phyloP scores from a whole-genome alignment of 78 protist genomes.

The Dictyostelium citrinum region DNA sequence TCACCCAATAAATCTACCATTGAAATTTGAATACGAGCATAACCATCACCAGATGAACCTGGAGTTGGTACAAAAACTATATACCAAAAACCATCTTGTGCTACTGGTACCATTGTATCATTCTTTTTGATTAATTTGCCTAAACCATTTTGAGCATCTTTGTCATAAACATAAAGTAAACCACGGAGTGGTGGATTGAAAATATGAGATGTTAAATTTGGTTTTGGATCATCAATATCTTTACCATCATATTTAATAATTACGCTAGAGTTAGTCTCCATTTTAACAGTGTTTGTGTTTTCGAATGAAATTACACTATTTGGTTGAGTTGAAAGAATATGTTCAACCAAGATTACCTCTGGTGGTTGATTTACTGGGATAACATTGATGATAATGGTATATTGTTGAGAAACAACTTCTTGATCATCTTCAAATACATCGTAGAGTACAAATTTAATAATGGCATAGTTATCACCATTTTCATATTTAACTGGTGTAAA shows the following conservation, averaged over 20 bases:
- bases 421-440: not conserved
- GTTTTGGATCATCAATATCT: not conserved
- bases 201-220: not conserved
- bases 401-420: not conserved
- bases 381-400: constrained; percentile 39
- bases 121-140: not conserved
- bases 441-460: not conserved
- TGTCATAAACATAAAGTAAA: not conserved
- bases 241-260: not conserved
- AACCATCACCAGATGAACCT: not conserved
- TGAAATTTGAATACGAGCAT: not conserved
- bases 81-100: not conserved
- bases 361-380: constrained; percentile 71
- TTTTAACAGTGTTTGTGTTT: not conserved
- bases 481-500: constrained; percentile 16
- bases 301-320: not conserved
- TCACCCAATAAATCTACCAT: not conserved
- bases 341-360: not conserved
- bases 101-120: not conserved
- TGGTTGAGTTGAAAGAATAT: not conserved
- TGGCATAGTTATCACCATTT: constrained; percentile 15
- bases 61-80: not conserved
- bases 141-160: not conserved
- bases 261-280: not conserved
- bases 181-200: not conserved